Base-by-base conservation (phyloP, 352 stramenopile genomes). In the Phytophthora lateralis region DNA sequence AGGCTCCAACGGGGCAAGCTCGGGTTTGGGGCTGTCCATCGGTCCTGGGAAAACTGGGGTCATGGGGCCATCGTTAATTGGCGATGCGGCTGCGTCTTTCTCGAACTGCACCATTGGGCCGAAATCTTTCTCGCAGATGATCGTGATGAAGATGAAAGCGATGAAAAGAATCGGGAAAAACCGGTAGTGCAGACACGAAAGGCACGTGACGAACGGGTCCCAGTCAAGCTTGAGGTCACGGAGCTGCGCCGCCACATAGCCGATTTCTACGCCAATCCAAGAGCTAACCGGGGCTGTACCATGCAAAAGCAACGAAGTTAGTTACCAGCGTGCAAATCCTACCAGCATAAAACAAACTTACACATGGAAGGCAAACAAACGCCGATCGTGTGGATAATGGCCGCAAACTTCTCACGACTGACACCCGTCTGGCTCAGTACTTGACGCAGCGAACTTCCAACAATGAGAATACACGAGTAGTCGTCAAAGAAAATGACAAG, bases 401-500 rank as follows among this genome's bases (percentile, higher is more conserved):
- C 90, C 9, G 90, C 89, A 53, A 96, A 96, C 53, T 97, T 97
- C 48, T 95, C 89, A 15, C 78, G 78, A 52, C 84, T 94, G 44
- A 96, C 88, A 37, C 88, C 82, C 1, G 84, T 94, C 52, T 93
- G 73, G 52, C 80, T 90, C 35, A 95, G 53, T 34, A 95, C 85
- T 58, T 89, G 84, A 26, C 85, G 85, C 45, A 95, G 71, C 49
- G 88, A 93, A 69, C 85, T 95, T 52, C 90, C 90, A 42, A 97
- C 85, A 69, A 97, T 96, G 15, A 97, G 66, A 43, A 96, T 96
- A 61, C 83, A 96, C 60, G 89, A 95, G 73, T 96, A 97, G 71
- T 97, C 90, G 63, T 97, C 90, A 58, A 97, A 97, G 78, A 97
- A 97, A 65, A 97, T 94, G 53, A 95, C 68, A 47, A 93, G 65